Evolutionary conservation across 1,284 basidiomycete species (phyloP).

Genomic region (Papiliotrema laurentii): DNA sequence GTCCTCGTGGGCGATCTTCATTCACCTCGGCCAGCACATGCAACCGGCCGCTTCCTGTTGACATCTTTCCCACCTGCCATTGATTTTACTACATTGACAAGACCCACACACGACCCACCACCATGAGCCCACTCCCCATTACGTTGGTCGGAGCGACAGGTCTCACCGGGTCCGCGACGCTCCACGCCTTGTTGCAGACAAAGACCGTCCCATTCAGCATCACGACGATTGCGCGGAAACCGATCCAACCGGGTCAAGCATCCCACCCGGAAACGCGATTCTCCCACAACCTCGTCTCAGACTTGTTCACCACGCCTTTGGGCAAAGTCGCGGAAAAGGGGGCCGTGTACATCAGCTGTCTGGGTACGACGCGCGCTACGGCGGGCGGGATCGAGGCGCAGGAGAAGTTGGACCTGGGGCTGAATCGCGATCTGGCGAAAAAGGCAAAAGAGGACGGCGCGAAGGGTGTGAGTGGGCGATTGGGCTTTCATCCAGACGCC

Average conservation of each 20-base stretch:
- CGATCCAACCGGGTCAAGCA: constrained; percentile 10
- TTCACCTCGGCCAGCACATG: neutral
- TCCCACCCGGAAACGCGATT: constrained; percentile 16
- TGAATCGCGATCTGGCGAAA: constrained; percentile 39
- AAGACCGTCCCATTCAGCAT: constrained; percentile 25
- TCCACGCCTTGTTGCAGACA: constrained; percentile 26
- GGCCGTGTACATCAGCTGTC: constrained; percentile 32
- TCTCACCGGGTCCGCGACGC: constrained; percentile 37
- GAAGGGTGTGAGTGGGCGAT: constrained; percentile 25
- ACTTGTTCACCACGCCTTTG: constrained; percentile 19
- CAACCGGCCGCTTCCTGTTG: neutral
- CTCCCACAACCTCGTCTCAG: constrained; percentile 22
- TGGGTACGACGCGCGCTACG: constrained; percentile 40
- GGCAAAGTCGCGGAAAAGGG: constrained; percentile 13
- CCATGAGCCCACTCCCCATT: constrained; percentile 14
- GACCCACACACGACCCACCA: neutral
- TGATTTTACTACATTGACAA: neutral
- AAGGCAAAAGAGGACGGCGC: constrained; percentile 40
- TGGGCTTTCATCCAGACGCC: neutral
- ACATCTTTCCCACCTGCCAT: neutral
- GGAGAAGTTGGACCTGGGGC: constrained; percentile 34
- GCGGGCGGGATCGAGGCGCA: constrained; percentile 35
- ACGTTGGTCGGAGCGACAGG: constrained; percentile 44
- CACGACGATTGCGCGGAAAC: constrained; percentile 37
- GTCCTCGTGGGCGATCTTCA: too few relatives aligned